phyloP scores from a whole-genome alignment of 768 basidiomycete genomes.

The Neoboletus subvelutipes region DNA sequence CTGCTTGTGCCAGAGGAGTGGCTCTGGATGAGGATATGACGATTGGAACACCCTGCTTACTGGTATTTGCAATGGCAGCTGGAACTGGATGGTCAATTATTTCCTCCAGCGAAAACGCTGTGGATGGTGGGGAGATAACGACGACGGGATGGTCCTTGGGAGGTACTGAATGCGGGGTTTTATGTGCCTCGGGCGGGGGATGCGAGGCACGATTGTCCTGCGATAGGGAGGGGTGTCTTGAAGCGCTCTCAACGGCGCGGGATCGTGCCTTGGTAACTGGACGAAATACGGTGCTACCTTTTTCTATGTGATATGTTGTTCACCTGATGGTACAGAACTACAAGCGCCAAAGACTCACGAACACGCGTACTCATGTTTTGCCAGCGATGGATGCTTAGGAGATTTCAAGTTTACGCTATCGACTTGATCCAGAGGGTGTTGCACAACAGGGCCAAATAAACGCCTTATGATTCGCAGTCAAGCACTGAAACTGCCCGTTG shows the following conservation, averaged over 20 bases:
- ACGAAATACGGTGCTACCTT: slow-evolving; percentile 67
- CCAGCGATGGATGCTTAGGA: slow-evolving; percentile 1
- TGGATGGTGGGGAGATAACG: slow-evolving; percentile 3
- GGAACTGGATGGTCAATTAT: slow-evolving; percentile 2
- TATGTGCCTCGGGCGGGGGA: slow-evolving; percentile 5
- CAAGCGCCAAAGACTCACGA: slow-evolving; percentile 50
- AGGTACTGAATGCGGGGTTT: not conserved
- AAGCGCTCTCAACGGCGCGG: slow-evolving; percentile 35
- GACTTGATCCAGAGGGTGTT: not conserved
- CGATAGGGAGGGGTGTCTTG: slow-evolving; percentile 16
- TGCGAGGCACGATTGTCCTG: slow-evolving; percentile 16
- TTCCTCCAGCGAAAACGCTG: slow-evolving; percentile 6
- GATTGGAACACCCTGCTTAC: slow-evolving; percentile 17
- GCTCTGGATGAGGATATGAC: slow-evolving; percentile 19
- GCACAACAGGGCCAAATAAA: slow-evolving; percentile 31
- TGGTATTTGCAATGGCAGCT: not conserved
- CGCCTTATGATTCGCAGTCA: slow-evolving; percentile 29
- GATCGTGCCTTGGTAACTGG: slow-evolving; percentile 60
- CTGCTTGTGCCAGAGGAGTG: slow-evolving; percentile 1
- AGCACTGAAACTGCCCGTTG: slow-evolving; percentile 50
- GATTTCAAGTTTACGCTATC: slow-evolving; percentile 1
- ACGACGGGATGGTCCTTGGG: not conserved
- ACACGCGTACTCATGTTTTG: slow-evolving; percentile 45
- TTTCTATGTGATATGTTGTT: slow-evolving; percentile 45
- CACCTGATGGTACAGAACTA: not conserved